Conservation (phyloP, 352 stramenopile species). For the Phytophthora fragariae region DNA sequence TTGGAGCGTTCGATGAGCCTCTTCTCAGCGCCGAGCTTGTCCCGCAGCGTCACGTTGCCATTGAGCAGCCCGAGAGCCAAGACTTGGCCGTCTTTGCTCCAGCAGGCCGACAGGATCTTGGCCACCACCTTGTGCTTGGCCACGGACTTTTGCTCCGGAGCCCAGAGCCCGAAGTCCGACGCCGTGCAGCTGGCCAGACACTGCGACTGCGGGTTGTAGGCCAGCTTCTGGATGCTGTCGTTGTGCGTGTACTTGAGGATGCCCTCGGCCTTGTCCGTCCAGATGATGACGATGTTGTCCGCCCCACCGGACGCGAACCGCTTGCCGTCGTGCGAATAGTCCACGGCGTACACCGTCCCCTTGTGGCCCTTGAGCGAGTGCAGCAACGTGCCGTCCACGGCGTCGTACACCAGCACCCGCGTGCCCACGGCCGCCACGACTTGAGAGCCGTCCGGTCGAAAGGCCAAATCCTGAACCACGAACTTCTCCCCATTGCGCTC, state of each 20-base stretch:
- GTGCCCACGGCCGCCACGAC: constrained; percentile 92
- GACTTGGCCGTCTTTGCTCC: constrained; percentile 93
- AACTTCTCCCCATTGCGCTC: constrained; percentile 89
- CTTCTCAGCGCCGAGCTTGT: constrained; percentile 93
- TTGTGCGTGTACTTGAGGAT: constrained; percentile 98
- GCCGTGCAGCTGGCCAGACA: constrained; percentile 94
- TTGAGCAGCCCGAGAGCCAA: constrained; percentile 94
- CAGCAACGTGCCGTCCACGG: constrained; percentile 88
- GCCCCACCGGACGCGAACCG: constrained; percentile 93
- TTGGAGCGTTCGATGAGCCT: constrained; percentile 84
- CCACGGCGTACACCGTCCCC: constrained; percentile 93
- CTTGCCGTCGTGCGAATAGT: constrained; percentile 92
- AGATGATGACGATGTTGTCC: constrained; percentile 98
- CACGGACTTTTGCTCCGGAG: constrained; percentile 93
- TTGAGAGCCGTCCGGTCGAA: constrained; percentile 89
- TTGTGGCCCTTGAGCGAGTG: constrained; percentile 94
- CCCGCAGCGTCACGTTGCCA: constrained; percentile 91
- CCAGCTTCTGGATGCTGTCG: constrained; percentile 92
- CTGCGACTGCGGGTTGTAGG: constrained; percentile 93
- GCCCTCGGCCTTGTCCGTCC: constrained; percentile 93
- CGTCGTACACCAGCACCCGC: constrained; percentile 94
- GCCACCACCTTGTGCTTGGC: constrained; percentile 95
- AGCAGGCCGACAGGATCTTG: constrained; percentile 93
- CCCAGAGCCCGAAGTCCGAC: constrained; percentile 95
- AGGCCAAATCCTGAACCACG: constrained; percentile 90